Conservation (phyloP, 2,329 filamentous ascomycete species). For the Onygena corvina region DNA sequence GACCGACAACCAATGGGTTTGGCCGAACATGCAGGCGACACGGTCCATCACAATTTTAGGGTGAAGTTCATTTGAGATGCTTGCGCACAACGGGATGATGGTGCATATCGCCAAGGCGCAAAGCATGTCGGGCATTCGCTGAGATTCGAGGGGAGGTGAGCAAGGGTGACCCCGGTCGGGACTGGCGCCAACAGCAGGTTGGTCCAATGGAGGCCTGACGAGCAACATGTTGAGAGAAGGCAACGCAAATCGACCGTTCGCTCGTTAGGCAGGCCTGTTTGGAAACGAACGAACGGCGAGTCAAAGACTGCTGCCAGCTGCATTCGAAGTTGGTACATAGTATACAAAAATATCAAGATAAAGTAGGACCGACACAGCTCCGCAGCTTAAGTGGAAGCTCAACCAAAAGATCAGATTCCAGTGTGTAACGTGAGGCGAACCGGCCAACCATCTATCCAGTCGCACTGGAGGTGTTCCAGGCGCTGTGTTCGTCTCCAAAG, state of each 20-base stretch:
- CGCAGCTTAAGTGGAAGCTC: not conserved
- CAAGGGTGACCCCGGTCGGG: not conserved
- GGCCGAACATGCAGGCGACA: not conserved
- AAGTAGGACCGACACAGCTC: not conserved
- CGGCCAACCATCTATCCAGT: not conserved
- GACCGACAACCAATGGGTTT: not conserved
- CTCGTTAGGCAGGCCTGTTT: not conserved
- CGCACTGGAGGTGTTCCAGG: slow-evolving; percentile 16
- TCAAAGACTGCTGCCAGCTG: not conserved
- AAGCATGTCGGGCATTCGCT: slow-evolving; percentile 5
- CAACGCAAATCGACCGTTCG: not conserved
- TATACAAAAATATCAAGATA: not conserved
- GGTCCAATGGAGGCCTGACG: not conserved
- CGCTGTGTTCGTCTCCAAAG: slow-evolving; percentile 26
- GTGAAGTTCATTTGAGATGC: not conserved
- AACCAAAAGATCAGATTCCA: not conserved
- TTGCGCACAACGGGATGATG: not conserved
- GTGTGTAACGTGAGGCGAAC: not conserved
- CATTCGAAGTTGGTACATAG: not conserved
- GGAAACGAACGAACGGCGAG: not conserved
- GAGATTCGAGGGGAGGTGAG: slow-evolving; percentile 2
- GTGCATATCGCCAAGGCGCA: not conserved
- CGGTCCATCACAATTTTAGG: slow-evolving; percentile 3
- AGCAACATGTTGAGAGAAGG: not conserved
- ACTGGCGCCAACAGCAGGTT: not conserved